Percentiles rank a stretch among this genome's conserved stretches.
phyloP scores from a whole-genome alignment of 352 stramenopile genomes.

The Globisporangium perplexum region DNA sequence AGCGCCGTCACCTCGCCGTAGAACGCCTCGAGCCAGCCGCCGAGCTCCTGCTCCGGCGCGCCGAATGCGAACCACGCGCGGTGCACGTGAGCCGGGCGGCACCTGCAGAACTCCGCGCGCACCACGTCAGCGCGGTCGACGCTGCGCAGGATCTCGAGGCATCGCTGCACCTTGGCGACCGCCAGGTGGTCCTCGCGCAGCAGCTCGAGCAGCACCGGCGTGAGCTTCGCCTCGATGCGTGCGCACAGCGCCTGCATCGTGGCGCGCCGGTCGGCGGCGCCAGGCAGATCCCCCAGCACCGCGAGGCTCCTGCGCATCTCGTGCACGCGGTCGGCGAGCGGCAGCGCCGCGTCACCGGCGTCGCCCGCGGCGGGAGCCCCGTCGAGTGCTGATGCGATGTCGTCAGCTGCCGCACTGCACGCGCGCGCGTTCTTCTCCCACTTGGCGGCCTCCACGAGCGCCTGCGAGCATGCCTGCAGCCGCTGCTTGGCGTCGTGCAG shows the following conservation, averaged over 20 bases:
- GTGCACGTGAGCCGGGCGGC: slow-evolving; percentile 41
- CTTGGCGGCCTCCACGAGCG: slow-evolving; percentile 57
- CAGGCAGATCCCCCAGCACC: slow-evolving; percentile 56
- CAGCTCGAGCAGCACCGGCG: slow-evolving; percentile 31
- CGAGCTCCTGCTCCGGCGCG: slow-evolving; percentile 9
- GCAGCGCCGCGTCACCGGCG: slow-evolving; percentile 2
- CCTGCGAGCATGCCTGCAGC: slow-evolving; percentile 54
- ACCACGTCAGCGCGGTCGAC: slow-evolving; percentile 38
- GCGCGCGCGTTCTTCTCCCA: slow-evolving; percentile 63
- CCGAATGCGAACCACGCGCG: slow-evolving; percentile 52
- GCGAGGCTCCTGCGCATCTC: slow-evolving; percentile 65
- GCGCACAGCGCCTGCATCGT: slow-evolving; percentile 43
- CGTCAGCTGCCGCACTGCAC: slow-evolving; percentile 42
- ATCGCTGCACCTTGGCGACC: slow-evolving; percentile 35
- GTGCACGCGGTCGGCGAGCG: slow-evolving; percentile 39
- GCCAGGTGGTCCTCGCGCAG: slow-evolving; percentile 38
- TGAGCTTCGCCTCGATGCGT: slow-evolving; percentile 51
- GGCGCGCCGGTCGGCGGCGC: slow-evolving; percentile 40
- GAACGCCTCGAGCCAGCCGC: slow-evolving; percentile 43
- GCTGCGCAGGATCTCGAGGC: slow-evolving; percentile 44
- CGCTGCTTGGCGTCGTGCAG: slow-evolving; percentile 67
- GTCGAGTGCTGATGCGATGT: slow-evolving; percentile 6
- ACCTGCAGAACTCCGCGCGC: slow-evolving; percentile 38
- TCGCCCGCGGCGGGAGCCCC: neutral
- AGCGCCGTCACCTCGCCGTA: slow-evolving; percentile 48